A percentile compares a stretch with the other conserved stretches of the same genome.
These are phyloP conservation scores for Paecilomyces fulvus DNA, from an alignment of 2,329 filamentous ascomycete genomes.

Conservation along the genomic window DNA sequence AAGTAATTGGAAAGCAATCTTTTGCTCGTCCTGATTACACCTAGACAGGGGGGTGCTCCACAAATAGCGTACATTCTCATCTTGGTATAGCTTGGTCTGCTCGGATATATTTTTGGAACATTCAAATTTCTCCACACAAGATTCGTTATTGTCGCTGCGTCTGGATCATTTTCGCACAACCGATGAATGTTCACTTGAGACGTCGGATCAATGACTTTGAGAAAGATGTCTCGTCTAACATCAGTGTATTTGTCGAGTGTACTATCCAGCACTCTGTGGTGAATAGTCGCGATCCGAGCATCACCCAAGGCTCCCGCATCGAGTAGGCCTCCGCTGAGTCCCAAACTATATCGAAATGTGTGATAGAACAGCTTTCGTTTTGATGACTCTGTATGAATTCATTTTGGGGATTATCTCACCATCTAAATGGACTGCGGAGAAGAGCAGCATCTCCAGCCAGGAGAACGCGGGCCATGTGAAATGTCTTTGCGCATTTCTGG, in stretches of 20 bases:
- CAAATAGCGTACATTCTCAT: too few relatives aligned
- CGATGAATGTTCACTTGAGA: background rate
- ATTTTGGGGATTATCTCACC: background rate
- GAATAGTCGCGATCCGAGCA: slow-evolving; percentile 18
- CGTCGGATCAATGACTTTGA: slow-evolving; percentile 22
- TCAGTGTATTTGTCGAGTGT: slow-evolving; percentile 27
- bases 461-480: slow-evolving; percentile 8
- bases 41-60: too few relatives aligned
- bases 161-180: background rate
- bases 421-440: slow-evolving; percentile 8
- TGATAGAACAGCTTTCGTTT: background rate
- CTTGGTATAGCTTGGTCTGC: too few relatives aligned
- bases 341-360: slow-evolving; percentile 4
- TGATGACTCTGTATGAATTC: background rate
- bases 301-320: slow-evolving; percentile 19
- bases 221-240: slow-evolving; percentile 25
- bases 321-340: slow-evolving; percentile 15
- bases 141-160: background rate
- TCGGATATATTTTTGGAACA: too few relatives aligned
- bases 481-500: slow-evolving; percentile 10
- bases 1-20: too few relatives aligned
- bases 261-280: slow-evolving; percentile 10
- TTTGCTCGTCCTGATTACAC: too few relatives aligned
- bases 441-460: slow-evolving; percentile 10
- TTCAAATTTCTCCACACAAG: too few relatives aligned